These are phyloP conservation scores for Colletotrichum cordylinicola DNA, from an alignment of 2,329 filamentous ascomycete genomes.

Conservation along the genomic window DNA sequence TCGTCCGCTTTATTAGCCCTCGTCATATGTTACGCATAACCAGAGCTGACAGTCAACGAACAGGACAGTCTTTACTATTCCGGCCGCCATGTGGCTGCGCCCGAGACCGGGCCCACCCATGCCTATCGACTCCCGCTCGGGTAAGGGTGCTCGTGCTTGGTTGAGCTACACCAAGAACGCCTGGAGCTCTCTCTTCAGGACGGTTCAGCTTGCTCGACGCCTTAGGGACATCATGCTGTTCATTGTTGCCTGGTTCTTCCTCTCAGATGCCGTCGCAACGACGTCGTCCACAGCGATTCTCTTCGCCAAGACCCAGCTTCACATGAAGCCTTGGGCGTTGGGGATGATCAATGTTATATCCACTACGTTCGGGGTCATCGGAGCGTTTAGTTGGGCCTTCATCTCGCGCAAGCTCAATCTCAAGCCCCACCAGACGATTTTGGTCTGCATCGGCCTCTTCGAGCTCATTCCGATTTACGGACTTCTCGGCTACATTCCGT, in stretches of 20 bases:
- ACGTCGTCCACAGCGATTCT: slow-evolving; percentile 93
- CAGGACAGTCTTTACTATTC: slow-evolving; percentile 75
- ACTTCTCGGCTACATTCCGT: slow-evolving; percentile 84
- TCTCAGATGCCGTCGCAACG: slow-evolving; percentile 93
- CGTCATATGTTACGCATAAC: background rate
- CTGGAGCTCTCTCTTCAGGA: slow-evolving; percentile 86
- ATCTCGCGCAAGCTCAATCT: slow-evolving; percentile 75
- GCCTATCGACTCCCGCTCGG: slow-evolving; percentile 38
- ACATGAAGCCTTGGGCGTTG: slow-evolving; percentile 87
- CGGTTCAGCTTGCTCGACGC: slow-evolving; percentile 74
- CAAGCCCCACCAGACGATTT: slow-evolving; percentile 83
- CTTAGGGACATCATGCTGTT: slow-evolving; percentile 79
- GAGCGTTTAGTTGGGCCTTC: slow-evolving; percentile 88
- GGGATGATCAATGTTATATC: slow-evolving; percentile 94
- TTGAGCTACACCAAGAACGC: slow-evolving; percentile 79
- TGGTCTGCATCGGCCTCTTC: slow-evolving; percentile 89
- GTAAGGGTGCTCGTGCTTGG: slow-evolving; percentile 55
- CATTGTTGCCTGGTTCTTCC: slow-evolving; percentile 89
- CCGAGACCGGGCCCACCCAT: slow-evolving; percentile 88
- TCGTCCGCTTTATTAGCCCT: background rate
- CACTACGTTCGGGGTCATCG: slow-evolving; percentile 81
- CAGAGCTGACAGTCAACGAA: background rate
- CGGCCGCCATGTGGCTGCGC: slow-evolving; percentile 85
- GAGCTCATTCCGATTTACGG: slow-evolving; percentile 94
- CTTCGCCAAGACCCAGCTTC: slow-evolving; percentile 91